phyloP scores from a whole-genome alignment of 768 basidiomycete species.

The Neoboletus brunneissimus region DNA sequence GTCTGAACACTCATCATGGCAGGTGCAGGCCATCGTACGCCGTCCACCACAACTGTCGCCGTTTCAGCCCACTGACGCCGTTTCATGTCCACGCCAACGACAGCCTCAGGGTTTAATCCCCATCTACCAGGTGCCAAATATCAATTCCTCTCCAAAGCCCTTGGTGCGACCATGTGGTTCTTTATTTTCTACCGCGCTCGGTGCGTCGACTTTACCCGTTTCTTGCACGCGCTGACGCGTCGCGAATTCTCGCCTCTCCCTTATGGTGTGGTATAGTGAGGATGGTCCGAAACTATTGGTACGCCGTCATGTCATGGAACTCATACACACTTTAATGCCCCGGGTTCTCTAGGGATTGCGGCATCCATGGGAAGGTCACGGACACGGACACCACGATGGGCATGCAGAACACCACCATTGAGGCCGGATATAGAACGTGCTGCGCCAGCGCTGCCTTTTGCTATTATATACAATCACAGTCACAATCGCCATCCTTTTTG shows the following conservation, averaged over 20 bases:
- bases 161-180: conserved; percentile 98
- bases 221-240: background rate
- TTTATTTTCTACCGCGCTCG: conserved; percentile 95
- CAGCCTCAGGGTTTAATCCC: conserved; percentile 82
- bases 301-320: conserved; percentile 4
- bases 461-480: conserved; percentile 11
- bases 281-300: conserved; percentile 76
- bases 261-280: conserved; percentile 44
- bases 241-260: background rate
- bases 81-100: background rate
- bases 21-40: conserved; percentile 30
- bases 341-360: conserved; percentile 44
- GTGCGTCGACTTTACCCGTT: conserved; percentile 46
- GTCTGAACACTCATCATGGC: conserved; percentile 34
- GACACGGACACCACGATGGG: conserved; percentile 41
- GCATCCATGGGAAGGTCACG: conserved; percentile 67
- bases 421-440: conserved; percentile 18
- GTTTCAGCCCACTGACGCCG: conserved; percentile 1
- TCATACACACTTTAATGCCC: background rate
- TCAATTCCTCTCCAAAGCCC: conserved; percentile 74
- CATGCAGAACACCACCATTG: conserved; percentile 42
- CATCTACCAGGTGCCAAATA: conserved; percentile 79
- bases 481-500: background rate
- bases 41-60: background rate
- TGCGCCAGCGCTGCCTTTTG: background rate